Evolutionary conservation across 306 rosid genomes (phyloP), one percentile per base, ranked within the genome.

Genomic region (Ziziphus jujuba): DNA sequence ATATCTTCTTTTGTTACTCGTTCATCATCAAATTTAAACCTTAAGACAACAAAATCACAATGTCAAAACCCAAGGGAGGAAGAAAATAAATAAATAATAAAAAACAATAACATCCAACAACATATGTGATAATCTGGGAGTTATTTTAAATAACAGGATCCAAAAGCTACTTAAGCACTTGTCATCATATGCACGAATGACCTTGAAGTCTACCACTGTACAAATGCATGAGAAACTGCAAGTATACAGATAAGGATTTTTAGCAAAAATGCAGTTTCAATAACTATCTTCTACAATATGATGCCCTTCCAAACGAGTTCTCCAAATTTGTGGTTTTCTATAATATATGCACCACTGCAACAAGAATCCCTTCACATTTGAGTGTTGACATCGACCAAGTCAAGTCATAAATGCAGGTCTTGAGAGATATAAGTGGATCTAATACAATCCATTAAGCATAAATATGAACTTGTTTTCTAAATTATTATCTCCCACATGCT

Each of bases 21-120:
- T 75, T 95, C 99, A 77, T 95, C 99, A 57, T 95, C 99, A 79
- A 90, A 95, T 71, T 91, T 95, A 67, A 85, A 91, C 99, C 99
- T 95, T 71, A 65, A 61, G 55, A 57, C 51, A 68, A 53, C 12
- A 59, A n/a, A 24, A 31, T 47, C 56, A 20, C 52, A 36, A 63
- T n/a, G 17, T 31, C 54, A 56, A 57, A n/a, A 24, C 2, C 43
- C 4, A 5, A 59, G 10, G 45, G 1, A 2, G 12, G 45, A 40
- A 40, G 45, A 12, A 1, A 40, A 40, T 28, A 28, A 28, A 28
- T 28, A 40, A 40, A 40, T 40, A 40, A 40, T 40, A 40, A 40
- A 8, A 40, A 40, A 9, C 9, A 40, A 24, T 28, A 28, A 4
- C 4, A 1, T 28, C 2, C 33, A 28, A 56, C 38, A 31, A 13